phyloP scores from a whole-genome alignment of 257 asterid species.

The Lycium ferocissimum region DNA sequence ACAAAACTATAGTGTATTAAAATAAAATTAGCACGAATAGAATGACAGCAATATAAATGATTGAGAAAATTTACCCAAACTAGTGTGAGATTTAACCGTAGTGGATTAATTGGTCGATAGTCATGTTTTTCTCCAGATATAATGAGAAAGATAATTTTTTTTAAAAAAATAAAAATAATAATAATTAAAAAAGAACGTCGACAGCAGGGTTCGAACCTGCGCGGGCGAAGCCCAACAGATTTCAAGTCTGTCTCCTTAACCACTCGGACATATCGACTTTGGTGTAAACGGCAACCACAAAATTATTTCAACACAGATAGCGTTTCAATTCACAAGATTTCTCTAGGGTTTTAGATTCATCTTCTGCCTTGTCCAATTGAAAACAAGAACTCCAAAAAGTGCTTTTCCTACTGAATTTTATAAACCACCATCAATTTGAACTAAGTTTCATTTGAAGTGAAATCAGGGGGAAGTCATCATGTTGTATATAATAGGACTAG shows the following conservation, averaged over 20 bases:
- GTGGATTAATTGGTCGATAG: no score
- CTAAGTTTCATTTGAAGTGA: not conserved
- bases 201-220: constrained; percentile 88
- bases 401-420: not conserved
- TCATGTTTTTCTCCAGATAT: no score
- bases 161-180: no score
- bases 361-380: not conserved
- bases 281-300: no score
- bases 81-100: no score
- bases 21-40: no score
- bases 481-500: constrained; percentile 83
- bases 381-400: not conserved
- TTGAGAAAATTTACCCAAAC: no score
- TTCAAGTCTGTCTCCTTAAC: constrained; percentile 97
- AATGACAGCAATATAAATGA: no score
- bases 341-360: constrained; percentile 20
- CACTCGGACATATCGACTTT: constrained; percentile 88
- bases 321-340: not conserved
- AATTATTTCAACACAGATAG: no score
- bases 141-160: no score
- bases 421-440: not conserved
- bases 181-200: constrained; percentile 42
- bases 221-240: constrained; percentile 92
- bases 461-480: constrained; percentile 32
- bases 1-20: no score